Evolutionary conservation across 768 basidiomycete species (phyloP).

Genomic region (Boletus sp.): DNA sequence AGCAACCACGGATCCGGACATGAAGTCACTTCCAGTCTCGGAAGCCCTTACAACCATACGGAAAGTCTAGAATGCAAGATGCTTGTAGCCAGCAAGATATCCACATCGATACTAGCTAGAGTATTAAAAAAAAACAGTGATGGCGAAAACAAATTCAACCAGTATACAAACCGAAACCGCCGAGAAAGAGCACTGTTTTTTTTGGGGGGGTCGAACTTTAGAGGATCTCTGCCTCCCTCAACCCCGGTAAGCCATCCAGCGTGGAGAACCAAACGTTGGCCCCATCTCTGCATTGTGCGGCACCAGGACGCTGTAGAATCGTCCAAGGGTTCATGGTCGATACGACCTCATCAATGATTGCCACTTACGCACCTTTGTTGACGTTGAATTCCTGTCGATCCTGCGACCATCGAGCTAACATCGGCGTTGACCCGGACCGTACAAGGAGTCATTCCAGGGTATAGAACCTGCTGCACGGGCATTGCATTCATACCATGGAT

Average conservation of each 20-base stretch:
- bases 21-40: not conserved
- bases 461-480: slow-evolving; percentile 1
- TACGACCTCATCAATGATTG: not conserved
- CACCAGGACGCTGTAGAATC: not conserved
- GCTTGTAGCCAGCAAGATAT: not conserved
- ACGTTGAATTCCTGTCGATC: not conserved
- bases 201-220: not conserved
- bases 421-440: not conserved
- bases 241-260: slow-evolving; percentile 5
- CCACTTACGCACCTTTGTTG: slow-evolving; percentile 17
- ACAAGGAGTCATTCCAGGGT: not conserved
- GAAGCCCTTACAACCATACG: not conserved
- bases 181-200: not conserved
- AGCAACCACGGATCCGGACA: too few species aligned
- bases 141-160: not conserved
- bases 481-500: not conserved
- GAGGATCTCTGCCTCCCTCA: slow-evolving; percentile 7
- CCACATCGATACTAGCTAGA: not conserved
- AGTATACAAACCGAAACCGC: not conserved
- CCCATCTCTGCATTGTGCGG: not conserved
- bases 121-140: not conserved
- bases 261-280: not conserved
- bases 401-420: not conserved
- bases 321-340: not conserved
- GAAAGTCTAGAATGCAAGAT: not conserved